Conservation (phyloP, 164 flowering plant genomes). For the Saururus chinensis region DNA sequence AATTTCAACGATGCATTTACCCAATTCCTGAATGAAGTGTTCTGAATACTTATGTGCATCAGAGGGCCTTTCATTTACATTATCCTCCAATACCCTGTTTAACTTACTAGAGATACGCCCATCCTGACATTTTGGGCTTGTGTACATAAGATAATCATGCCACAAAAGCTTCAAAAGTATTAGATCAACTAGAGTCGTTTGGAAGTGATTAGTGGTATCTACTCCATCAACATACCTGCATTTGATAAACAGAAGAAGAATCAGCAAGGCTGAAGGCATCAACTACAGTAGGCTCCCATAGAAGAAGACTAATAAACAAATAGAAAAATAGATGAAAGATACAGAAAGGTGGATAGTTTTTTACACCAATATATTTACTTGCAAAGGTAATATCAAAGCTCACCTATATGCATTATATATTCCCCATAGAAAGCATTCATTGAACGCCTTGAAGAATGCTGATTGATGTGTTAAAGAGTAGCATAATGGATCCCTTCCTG, state of each 20-base stretch:
- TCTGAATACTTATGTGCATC: slow-evolving; percentile 26
- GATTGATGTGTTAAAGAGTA: slow-evolving; percentile 34
- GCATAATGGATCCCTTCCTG: slow-evolving; percentile 45
- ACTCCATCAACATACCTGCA: slow-evolving; percentile 45
- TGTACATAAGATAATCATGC: slow-evolving; percentile 42
- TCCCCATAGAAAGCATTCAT: slow-evolving; percentile 78
- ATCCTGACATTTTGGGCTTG: slow-evolving; percentile 21
- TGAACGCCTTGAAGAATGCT: slow-evolving; percentile 54
- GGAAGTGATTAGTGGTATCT: slow-evolving; percentile 35
- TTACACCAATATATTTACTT: not conserved
- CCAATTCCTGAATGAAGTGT: slow-evolving; percentile 43
- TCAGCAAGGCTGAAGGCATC: not conserved
- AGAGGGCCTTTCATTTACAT: slow-evolving; percentile 10
- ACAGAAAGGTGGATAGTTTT: not conserved
- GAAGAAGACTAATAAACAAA: not conserved
- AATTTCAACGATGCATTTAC: slow-evolving; percentile 57
- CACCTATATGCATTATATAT: slow-evolving; percentile 71
- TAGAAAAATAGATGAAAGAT: not conserved
- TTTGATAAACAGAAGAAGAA: slow-evolving; percentile 8
- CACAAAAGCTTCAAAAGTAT: slow-evolving; percentile 63
- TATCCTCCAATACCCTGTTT: slow-evolving; percentile 12
- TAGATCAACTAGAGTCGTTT: slow-evolving; percentile 34
- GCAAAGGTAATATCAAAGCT: slow-evolving; percentile 1
- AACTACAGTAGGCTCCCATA: not conserved
- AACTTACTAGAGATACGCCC: slow-evolving; percentile 11